phyloP scores from a whole-genome alignment of 805 yeast genomes.

The Spathaspora girioi region DNA sequence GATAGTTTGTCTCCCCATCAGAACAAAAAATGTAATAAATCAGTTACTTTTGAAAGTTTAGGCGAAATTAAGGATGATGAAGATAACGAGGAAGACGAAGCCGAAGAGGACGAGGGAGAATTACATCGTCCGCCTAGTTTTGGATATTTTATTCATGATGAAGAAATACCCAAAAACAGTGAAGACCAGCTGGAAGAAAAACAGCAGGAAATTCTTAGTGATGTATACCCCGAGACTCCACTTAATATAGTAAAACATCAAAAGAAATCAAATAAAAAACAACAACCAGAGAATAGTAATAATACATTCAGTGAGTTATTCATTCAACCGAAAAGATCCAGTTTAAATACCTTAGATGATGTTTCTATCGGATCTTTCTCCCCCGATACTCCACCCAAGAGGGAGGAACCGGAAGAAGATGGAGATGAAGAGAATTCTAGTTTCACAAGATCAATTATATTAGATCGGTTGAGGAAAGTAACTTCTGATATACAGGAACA shows the following conservation, averaged over 20 bases:
- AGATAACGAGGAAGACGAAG: slow-evolving; percentile 13
- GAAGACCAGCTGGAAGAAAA: neutral
- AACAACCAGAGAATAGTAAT: neutral
- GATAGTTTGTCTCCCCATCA: slow-evolving; percentile 2
- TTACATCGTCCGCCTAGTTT: neutral
- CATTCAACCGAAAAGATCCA: slow-evolving; percentile 3
- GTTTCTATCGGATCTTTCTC: slow-evolving; percentile 36
- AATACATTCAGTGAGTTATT: slow-evolving; percentile 2
- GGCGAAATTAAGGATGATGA: slow-evolving; percentile 20
- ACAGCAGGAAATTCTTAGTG: slow-evolving; percentile 41
- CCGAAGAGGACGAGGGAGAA: neutral
- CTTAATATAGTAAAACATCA: slow-evolving; percentile 27
- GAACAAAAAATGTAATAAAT: slow-evolving; percentile 18
- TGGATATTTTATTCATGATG: neutral
- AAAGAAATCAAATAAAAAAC: neutral
- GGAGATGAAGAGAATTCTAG: neutral
- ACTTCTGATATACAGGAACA: slow-evolving; percentile 36
- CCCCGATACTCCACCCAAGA: slow-evolving; percentile 30
- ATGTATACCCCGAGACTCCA: slow-evolving; percentile 34
- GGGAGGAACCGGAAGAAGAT: slow-evolving; percentile 7
- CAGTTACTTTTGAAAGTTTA: slow-evolving; percentile 39
- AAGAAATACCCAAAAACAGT: neutral
- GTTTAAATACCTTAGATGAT: slow-evolving; percentile 11
- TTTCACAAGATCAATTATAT: slow-evolving; percentile 32
- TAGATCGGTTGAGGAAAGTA: slow-evolving; percentile 36